Conservation (phyloP, 1,139 yeast genomes). For the Scheffersomyces titani region DNA sequence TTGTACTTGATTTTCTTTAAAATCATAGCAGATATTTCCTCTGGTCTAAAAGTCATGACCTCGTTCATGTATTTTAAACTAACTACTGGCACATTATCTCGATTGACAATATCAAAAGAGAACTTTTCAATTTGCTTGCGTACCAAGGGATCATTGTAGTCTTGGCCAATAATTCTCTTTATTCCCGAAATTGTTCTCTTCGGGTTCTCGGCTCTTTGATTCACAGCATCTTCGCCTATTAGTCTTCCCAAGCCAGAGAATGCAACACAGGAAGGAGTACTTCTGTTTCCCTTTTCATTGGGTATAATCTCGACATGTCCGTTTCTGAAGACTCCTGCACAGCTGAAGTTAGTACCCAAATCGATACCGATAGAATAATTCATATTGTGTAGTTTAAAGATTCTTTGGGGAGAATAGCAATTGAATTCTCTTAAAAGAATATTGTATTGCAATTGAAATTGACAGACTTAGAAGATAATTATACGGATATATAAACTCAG, state of each 20-base stretch:
- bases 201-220: slow-evolving; percentile 85
- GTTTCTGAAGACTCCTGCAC: slow-evolving; percentile 91
- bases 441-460: too few species aligned
- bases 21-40: slow-evolving; percentile 91
- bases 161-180: slow-evolving; percentile 83
- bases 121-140: slow-evolving; percentile 82
- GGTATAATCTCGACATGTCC: slow-evolving; percentile 92
- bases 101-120: slow-evolving; percentile 63
- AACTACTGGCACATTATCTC: slow-evolving; percentile 77
- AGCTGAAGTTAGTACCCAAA: slow-evolving; percentile 85
- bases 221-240: slow-evolving; percentile 94
- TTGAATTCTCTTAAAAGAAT: too few species aligned
- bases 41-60: slow-evolving; percentile 73
- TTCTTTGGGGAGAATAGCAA: neutral
- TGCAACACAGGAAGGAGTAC: slow-evolving; percentile 89
- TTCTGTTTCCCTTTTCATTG: slow-evolving; percentile 94
- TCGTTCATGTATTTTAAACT: slow-evolving; percentile 66
- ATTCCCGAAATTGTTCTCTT: slow-evolving; percentile 79
- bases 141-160: slow-evolving; percentile 70
- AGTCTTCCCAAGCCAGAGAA: slow-evolving; percentile 84
- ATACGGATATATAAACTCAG: too few species aligned
- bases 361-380: slow-evolving; percentile 63
- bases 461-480: too few species aligned
- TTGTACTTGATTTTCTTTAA: slow-evolving; percentile 89
- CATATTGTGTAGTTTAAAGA: neutral